phyloP scores from a whole-genome alignment of 495 filamentous ascomycete genomes.

The Neurospora intermedia region DNA sequence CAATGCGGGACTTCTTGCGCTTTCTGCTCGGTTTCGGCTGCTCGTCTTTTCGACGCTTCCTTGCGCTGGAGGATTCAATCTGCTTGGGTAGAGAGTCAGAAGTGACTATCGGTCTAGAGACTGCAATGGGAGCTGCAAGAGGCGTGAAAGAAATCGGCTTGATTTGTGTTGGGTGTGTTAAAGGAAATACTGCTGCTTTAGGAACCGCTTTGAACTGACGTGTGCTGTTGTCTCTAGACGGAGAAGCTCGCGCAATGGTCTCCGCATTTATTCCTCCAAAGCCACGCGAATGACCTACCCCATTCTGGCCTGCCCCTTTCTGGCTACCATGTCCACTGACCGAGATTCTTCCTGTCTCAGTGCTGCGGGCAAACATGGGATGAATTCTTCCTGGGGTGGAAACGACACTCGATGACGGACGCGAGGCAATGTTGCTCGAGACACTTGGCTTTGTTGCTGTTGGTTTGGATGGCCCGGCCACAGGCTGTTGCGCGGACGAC shows the following conservation, averaged over 20 bases:
- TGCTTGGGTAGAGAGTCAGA: background rate
- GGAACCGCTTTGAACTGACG: background rate
- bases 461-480: background rate
- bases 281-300: background rate
- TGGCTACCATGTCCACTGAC: background rate
- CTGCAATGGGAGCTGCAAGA: background rate
- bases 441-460: background rate
- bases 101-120: background rate
- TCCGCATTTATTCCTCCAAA: background rate
- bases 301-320: background rate
- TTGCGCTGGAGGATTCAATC: background rate
- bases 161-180: background rate
- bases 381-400: background rate
- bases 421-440: background rate
- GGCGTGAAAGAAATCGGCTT: background rate
- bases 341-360: background rate
- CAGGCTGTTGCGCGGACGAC: background rate
- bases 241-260: background rate
- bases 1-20: constrained; percentile 2
- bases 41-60: background rate
- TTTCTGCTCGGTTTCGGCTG: constrained; percentile 1
- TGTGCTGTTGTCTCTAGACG: background rate
- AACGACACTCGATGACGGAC: background rate
- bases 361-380: background rate
- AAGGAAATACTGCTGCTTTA: background rate